Evolutionary conservation across 2,329 filamentous ascomycete genomes (phyloP).

Genomic region (Xylariales sp.): DNA sequence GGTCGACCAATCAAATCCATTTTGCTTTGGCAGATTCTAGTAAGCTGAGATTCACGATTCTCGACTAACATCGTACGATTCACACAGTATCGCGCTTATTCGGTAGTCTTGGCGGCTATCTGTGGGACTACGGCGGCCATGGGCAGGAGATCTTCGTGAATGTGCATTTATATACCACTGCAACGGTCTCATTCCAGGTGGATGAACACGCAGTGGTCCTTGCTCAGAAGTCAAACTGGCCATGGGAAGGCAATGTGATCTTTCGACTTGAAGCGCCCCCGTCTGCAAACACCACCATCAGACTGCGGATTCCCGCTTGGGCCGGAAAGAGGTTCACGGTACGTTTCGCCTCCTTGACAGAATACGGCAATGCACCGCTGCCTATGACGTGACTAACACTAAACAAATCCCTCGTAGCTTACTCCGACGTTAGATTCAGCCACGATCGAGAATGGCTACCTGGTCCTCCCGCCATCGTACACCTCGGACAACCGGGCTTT

Average conservation of each 20-base stretch:
- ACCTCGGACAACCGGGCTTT: conserved; percentile 55
- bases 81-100: conserved; percentile 60
- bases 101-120: conserved; percentile 66
- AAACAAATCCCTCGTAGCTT: conserved; percentile 47
- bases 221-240: conserved; percentile 65
- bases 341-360: conserved; percentile 11
- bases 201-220: conserved; percentile 54
- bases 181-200: conserved; percentile 56
- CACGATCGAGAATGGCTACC: conserved; percentile 60
- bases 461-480: conserved; percentile 58
- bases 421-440: conserved; percentile 50
- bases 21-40: neutral
- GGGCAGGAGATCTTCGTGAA: conserved; percentile 55
- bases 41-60: neutral
- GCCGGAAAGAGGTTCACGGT: conserved; percentile 50
- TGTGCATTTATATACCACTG: conserved; percentile 67
- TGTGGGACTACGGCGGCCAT: conserved; percentile 59
- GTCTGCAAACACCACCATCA: conserved; percentile 54
- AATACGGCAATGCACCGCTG: conserved; percentile 6
- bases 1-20: neutral
- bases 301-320: conserved; percentile 67
- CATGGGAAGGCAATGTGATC: conserved; percentile 64
- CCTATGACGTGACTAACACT: conserved; percentile 20
- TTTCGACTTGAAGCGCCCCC: conserved; percentile 56
- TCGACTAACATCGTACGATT: neutral